Percentiles rank a stretch among this genome's conserved stretches.
phyloP scores from a whole-genome alignment of 176 grass and related monocot genomes.

The Pontederia paniculata region DNA sequence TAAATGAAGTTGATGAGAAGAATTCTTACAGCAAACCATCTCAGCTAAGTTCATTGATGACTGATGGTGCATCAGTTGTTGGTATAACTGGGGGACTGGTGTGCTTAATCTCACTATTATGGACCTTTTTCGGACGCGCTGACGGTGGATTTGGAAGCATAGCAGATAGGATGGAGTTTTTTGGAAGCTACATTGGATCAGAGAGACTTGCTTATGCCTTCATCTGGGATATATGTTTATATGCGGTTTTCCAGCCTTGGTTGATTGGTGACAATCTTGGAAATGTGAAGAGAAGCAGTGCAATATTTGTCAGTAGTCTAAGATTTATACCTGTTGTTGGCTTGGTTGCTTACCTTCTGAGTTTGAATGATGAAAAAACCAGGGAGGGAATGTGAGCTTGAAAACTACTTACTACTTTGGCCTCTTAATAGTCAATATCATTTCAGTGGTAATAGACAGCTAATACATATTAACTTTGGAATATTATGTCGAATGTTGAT shows the following conservation, averaged over 20 bases:
- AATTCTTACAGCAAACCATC: slow-evolving; percentile 27
- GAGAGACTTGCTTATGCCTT: slow-evolving; percentile 78
- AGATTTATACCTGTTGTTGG: slow-evolving; percentile 72
- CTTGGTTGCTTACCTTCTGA: slow-evolving; percentile 53
- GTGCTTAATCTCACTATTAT: slow-evolving; percentile 44
- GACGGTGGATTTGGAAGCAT: slow-evolving; percentile 43
- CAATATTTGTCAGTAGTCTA: slow-evolving; percentile 30
- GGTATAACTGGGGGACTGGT: slow-evolving; percentile 38
- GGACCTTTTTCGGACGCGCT: slow-evolving; percentile 46
- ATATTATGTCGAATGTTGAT: too few relatives aligned
- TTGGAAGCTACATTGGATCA: slow-evolving; percentile 38
- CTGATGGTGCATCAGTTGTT: slow-evolving; percentile 36
- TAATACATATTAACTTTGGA: too few relatives aligned
- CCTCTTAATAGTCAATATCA: too few relatives aligned
- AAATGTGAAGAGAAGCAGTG: slow-evolving; percentile 39
- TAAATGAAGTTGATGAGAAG: slow-evolving; percentile 33
- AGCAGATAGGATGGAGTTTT: slow-evolving; percentile 48
- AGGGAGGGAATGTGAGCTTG: neutral
- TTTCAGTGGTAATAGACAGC: too few relatives aligned
- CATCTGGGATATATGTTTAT: slow-evolving; percentile 74
- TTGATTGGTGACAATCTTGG: slow-evolving; percentile 66
- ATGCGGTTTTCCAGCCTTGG: slow-evolving; percentile 85
- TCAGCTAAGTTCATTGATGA: slow-evolving; percentile 52
- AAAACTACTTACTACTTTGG: neutral
- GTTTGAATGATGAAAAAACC: slow-evolving; percentile 24